Base-by-base conservation (phyloP, 768 basidiomycete genomes). In the Cystofilobasidium bisporidii region DNA sequence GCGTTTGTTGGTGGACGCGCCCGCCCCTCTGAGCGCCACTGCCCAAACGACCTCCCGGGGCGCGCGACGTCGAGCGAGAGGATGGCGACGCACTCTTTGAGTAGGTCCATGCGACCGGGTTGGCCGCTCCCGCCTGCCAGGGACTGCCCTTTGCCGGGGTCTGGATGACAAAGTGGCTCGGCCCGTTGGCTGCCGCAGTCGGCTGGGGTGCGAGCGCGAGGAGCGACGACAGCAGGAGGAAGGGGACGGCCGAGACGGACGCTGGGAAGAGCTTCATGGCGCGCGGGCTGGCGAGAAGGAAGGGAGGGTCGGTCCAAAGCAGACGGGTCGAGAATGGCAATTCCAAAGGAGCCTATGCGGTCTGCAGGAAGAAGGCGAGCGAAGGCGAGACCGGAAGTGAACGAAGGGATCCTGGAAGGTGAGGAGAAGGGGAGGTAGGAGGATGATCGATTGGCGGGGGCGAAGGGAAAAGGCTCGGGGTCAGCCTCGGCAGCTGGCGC, bases 81-180 rank as follows among this genome's bases (percentile, higher is more conserved):
- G 33, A 24, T 9, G 18, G 5, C 5, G 53, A 67, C 66, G 40
- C 26, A 68, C 67, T 61, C 20, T 63, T 61, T 10, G 67, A 50
- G 40, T 38, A 56, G 9, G 32, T 41, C 67, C 67, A 68, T 20
- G 53, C 45, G 41, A 68, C 61, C 24, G 67, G 43, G 32, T 68
- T 68, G 12, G 56, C 14, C 2, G 40, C 60, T 22, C 38, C 56
- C 3, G 36, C 60, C 28, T 45, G 24, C 67, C 67, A 68, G 11
- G 67, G 67, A 40, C 48, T 55, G 15, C 11, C 45, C 9, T 36
- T 57, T 15, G 67, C 63, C 1, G 67, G 67, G 0, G 28, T 43
- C 50, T 33, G 41, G 67, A 68, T 68, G 55, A 58, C 24, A 32
- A 68, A 68, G 57, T 68, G 67, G 45, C 48, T 68, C 18, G 62